These are phyloP conservation scores for Trichoderma virens DNA, from an alignment of 495 filamentous ascomycete genomes.

Conservation along the genomic window DNA sequence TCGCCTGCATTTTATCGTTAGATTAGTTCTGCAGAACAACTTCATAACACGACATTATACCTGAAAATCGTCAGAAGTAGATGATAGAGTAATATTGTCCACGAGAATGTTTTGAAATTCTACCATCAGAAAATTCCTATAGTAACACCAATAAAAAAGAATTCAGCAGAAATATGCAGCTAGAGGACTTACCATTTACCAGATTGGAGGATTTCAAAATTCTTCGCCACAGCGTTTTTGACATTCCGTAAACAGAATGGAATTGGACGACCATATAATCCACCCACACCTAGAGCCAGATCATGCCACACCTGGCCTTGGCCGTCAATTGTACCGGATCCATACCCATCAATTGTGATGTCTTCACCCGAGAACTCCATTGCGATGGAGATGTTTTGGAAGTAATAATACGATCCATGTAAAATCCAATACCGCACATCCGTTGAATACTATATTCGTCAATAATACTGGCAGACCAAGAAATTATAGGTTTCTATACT, in stretches of 20 bases:
- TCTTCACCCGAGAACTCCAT: slow-evolving; percentile 32
- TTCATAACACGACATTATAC: not conserved
- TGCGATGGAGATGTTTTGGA: slow-evolving; percentile 36
- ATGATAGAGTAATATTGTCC: slow-evolving; percentile 11
- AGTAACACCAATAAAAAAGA: not conserved
- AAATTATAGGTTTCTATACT: not conserved
- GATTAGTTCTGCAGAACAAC: not conserved
- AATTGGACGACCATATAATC: slow-evolving; percentile 13
- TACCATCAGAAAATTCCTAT: slow-evolving; percentile 10
- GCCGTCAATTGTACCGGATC: slow-evolving; percentile 13
- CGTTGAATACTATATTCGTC: slow-evolving; percentile 1
- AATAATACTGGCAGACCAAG: slow-evolving; percentile 21
- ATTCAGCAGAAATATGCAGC: not conserved
- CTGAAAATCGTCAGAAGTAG: slow-evolving; percentile 10
- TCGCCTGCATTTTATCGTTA: slow-evolving; percentile 7
- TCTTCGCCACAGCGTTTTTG: slow-evolving; percentile 11
- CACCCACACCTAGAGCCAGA: slow-evolving; percentile 10
- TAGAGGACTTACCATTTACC: slow-evolving; percentile 11
- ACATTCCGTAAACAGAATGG: slow-evolving; percentile 16
- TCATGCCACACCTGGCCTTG: slow-evolving; percentile 19
- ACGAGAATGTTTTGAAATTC: slow-evolving; percentile 13
- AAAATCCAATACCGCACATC: slow-evolving; percentile 36
- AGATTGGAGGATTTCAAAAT: slow-evolving; percentile 12
- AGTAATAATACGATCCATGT: slow-evolving; percentile 29
- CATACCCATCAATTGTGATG: slow-evolving; percentile 15